phyloP scores from a whole-genome alignment of 108 stramenopile species.

The Cyclotella atomus region DNA sequence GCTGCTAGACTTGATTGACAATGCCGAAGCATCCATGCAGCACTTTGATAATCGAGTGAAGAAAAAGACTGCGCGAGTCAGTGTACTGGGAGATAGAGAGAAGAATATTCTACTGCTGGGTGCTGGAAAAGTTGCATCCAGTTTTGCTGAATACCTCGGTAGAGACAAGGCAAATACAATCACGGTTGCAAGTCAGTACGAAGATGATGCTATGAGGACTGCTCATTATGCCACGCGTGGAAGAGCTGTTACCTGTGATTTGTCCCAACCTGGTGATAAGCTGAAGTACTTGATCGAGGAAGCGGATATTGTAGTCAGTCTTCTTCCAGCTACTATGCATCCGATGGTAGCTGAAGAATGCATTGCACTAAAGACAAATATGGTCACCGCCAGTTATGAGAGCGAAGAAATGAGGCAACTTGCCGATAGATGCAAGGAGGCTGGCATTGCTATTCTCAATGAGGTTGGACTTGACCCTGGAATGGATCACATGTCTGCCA shows the following conservation, averaged over 20 bases:
- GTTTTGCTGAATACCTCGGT: constrained; percentile 70
- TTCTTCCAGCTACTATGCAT: constrained; percentile 89
- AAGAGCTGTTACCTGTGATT: constrained; percentile 55
- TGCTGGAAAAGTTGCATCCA: constrained; percentile 77
- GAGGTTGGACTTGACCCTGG: constrained; percentile 93
- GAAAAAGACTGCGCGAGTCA: constrained; percentile 4
- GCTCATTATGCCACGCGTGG: constrained; percentile 49
- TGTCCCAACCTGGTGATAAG: constrained; percentile 36
- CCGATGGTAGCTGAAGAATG: constrained; percentile 65
- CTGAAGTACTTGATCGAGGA: constrained; percentile 59
- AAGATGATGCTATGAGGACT: constrained; percentile 60
- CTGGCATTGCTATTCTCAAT: constrained; percentile 78
- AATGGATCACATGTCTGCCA: constrained; percentile 85
- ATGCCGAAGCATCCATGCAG: constrained; percentile 63
- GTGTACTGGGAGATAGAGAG: constrained; percentile 38
- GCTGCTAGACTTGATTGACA: constrained; percentile 52
- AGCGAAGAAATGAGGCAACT: constrained; percentile 68
- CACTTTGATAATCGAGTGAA: constrained; percentile 40
- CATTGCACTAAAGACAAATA: constrained; percentile 53
- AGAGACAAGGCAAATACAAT: constrained; percentile 48
- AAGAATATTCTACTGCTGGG: constrained; percentile 80
- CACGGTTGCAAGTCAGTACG: constrained; percentile 63
- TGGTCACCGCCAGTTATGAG: constrained; percentile 88
- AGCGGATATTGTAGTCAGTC: constrained; percentile 78
- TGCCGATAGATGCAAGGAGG: constrained; percentile 35